Percentiles rank a stretch among this genome's conserved stretches.
These are phyloP conservation scores for Leishmania arabica DNA, from an alignment of 208 protist species.

Conservation along the genomic window DNA sequence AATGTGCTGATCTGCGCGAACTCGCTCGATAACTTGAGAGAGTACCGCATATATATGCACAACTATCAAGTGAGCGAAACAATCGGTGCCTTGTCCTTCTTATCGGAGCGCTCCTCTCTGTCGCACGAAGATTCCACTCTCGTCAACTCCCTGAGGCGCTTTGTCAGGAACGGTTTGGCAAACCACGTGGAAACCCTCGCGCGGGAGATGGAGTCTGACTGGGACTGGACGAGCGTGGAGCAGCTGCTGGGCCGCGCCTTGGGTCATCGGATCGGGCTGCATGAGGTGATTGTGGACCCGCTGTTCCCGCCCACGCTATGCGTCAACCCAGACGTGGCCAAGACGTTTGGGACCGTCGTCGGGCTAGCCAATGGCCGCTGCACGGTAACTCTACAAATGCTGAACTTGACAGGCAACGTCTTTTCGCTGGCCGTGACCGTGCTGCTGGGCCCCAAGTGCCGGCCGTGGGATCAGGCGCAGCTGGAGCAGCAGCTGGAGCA, in stretches of 20 bases:
- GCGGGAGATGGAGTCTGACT: conserved; percentile 81
- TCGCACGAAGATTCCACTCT: conserved; percentile 38
- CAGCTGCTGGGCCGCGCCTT: conserved; percentile 75
- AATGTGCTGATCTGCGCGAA: conserved; percentile 89
- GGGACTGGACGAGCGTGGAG: conserved; percentile 90
- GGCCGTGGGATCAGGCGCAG: conserved; percentile 35
- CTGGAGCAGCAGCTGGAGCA: conserved; percentile 42
- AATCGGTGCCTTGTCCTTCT: conserved; percentile 41
- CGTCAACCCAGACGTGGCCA: conserved; percentile 67
- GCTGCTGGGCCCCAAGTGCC: conserved; percentile 31
- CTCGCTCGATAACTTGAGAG: conserved; percentile 76
- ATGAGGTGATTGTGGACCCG: conserved; percentile 63
- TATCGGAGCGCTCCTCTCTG: conserved; percentile 47
- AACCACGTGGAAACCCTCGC: conserved; percentile 67
- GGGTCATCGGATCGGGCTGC: conserved; percentile 38
- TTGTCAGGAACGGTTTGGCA: conserved; percentile 53
- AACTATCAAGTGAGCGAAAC: conserved; percentile 75
- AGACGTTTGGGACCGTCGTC: conserved; percentile 53
- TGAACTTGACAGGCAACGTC: conserved; percentile 62
- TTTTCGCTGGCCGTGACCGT: conserved; percentile 67
- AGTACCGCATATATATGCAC: conserved; percentile 81
- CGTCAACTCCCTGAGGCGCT: conserved; percentile 46
- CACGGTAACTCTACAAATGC: conserved; percentile 57
- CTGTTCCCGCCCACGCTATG: conserved; percentile 79
- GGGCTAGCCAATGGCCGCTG: conserved; percentile 39